Base-by-base conservation (phyloP, 208 protist genomes). In the Wallacemonas rigidus region DNA sequence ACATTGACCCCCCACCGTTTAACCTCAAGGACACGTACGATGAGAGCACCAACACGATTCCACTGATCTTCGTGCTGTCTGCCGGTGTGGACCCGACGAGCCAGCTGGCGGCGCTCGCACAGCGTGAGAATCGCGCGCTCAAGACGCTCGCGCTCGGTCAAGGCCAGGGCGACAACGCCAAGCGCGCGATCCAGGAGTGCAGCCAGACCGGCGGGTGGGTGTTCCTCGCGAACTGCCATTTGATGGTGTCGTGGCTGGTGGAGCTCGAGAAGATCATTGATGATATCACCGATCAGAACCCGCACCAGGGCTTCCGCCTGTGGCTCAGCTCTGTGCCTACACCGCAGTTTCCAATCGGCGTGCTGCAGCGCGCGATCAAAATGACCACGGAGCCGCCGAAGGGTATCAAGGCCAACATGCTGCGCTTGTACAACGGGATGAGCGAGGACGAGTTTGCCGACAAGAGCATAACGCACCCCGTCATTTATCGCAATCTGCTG, bases 311-410 rank as follows among this genome's bases (percentile, higher is more conserved):
- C 58, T 99, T 99, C 88, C 85, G 99, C 26, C 90, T 99, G 36
- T 99, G 98, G 98, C 92, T 99, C n/a, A 99, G 97, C 64, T 98
- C 95, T 15, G 93, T 98, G 44, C 98, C 99, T 11, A 97, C 98
- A 48, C 96, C 95, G 38, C 83, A 97, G 78, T 99, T 98, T 79
- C 97, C 96, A 11, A 98, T 99, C 62, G 94, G 94, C n/a, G 92
- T 99, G 56, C 73, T 99, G 72, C 98, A 99, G 82, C 75, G 79
- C 26, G 83, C 93, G 15, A 93, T 99, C 74, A 99, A 99, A 86
- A 98, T 99, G 83, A 99, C 98, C 35, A 99, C 98, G 53, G 98
- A 99, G 83, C 98, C 99, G 14, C 99, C 99, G 9, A 96, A 91
- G 67, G 99, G 99, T 41, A 90, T 99, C 68, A 97, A 98, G 77